phyloP scores from a whole-genome alignment of 805 yeast genomes.

The Candida alai region DNA sequence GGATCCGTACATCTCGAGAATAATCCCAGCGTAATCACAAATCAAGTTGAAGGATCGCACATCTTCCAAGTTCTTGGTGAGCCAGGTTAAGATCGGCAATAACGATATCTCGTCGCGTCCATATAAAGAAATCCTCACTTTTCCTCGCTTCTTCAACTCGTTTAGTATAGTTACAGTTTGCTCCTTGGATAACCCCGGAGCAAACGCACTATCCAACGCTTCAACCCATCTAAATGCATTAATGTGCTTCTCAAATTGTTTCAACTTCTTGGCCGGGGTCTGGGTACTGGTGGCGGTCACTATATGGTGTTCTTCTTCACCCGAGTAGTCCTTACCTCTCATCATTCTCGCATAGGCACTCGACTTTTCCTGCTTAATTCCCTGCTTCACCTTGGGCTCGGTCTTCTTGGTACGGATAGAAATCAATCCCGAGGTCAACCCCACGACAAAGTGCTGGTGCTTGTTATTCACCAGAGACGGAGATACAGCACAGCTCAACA shows the following conservation, averaged over 20 bases:
- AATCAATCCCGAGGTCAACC: slow-evolving; percentile 83
- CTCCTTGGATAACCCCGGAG: slow-evolving; percentile 75
- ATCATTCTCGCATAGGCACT: slow-evolving; percentile 75
- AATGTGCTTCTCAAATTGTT: slow-evolving; percentile 77
- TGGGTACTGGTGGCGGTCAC: slow-evolving; percentile 52
- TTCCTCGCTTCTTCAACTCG: slow-evolving; percentile 86
- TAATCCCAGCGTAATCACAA: slow-evolving; percentile 64
- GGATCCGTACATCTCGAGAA: slow-evolving; percentile 73
- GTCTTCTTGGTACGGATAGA: slow-evolving; percentile 85
- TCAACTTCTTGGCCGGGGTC: slow-evolving; percentile 56
- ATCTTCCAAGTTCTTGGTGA: slow-evolving; percentile 71
- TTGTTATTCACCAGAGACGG: slow-evolving; percentile 55
- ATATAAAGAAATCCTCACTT: slow-evolving; percentile 72
- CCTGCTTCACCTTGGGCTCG: slow-evolving; percentile 51
- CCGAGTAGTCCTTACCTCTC: slow-evolving; percentile 87
- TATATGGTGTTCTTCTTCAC: slow-evolving; percentile 78
- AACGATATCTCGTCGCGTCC: slow-evolving; percentile 83
- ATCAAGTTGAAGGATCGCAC: slow-evolving; percentile 62
- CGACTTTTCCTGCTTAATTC: slow-evolving; percentile 47
- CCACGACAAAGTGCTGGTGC: slow-evolving; percentile 87
- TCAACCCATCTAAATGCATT: slow-evolving; percentile 90
- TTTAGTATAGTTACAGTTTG: slow-evolving; percentile 76
- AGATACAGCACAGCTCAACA: slow-evolving; percentile 82
- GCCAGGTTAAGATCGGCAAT: slow-evolving; percentile 87
- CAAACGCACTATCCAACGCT: slow-evolving; percentile 84